These are phyloP conservation scores for Mortierella polycephala DNA, from an alignment of 371 early-diverging fungal genomes.

Conservation along the genomic window DNA sequence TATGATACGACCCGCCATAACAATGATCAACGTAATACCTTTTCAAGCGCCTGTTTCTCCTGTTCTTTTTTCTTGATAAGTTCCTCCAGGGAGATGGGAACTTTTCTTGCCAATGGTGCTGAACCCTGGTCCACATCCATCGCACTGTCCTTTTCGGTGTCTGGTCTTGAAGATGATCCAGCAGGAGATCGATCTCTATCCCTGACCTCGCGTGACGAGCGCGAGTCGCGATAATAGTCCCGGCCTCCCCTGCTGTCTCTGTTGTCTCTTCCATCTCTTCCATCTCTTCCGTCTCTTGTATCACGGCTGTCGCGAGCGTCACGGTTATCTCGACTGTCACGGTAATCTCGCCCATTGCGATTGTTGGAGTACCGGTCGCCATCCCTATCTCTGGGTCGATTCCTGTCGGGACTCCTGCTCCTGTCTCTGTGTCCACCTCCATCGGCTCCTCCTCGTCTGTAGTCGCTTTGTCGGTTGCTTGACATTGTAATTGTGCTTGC, in stretches of 20 bases:
- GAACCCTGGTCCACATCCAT: constrained; percentile 30
- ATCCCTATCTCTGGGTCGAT: constrained; percentile 48
- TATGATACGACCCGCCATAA: too few species aligned
- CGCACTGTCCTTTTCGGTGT: constrained; percentile 1
- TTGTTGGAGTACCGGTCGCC: constrained; percentile 48
- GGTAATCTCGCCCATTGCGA: constrained; percentile 52
- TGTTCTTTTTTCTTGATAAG: constrained; percentile 72
- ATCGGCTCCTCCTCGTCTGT: constrained; percentile 24
- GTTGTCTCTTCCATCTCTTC: constrained; percentile 13
- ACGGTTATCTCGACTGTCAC: constrained; percentile 50
- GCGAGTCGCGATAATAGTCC: constrained; percentile 27
- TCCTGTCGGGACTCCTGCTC: constrained; percentile 55
- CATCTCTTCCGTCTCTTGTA: constrained; percentile 17
- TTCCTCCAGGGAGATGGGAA: constrained; percentile 83
- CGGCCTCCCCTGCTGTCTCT: constrained; percentile 23
- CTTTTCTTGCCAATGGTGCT: constrained; percentile 56
- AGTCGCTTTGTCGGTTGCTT: constrained; percentile 27
- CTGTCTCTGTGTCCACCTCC: constrained; percentile 38
- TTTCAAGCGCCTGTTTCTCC: constrained; percentile 60
- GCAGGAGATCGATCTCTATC: constrained; percentile 31
- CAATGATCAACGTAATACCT: constrained; percentile 10
- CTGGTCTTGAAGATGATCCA: constrained; percentile 21
- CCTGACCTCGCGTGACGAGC: constrained; percentile 15
- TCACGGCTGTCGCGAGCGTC: constrained; percentile 28
- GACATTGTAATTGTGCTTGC: constrained; percentile 14